These are phyloP conservation scores for Sphenostylis stenocarpa DNA, from an alignment of 306 rosid species.

Conservation along the genomic window DNA sequence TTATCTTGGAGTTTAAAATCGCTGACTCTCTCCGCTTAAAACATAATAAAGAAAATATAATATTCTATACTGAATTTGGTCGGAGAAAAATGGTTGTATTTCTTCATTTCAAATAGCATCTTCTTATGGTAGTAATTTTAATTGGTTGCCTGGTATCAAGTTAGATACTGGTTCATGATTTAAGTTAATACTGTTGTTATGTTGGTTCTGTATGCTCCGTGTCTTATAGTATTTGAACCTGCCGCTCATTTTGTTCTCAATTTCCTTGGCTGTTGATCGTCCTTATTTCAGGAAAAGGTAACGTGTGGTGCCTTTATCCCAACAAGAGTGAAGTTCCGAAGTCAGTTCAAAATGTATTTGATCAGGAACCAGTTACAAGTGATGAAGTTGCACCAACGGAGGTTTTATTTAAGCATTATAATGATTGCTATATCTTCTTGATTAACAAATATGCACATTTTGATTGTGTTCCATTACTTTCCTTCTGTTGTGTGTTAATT, in stretches of 20 bases:
- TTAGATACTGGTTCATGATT: not conserved
- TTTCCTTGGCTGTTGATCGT: slow-evolving; percentile 22
- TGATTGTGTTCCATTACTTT: slow-evolving; percentile 9
- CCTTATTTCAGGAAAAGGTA: slow-evolving; percentile 60
- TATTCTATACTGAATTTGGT: not conserved
- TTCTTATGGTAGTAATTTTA: slow-evolving; percentile 4
- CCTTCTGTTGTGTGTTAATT: not conserved
- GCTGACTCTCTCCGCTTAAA: not conserved
- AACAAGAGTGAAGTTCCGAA: slow-evolving; percentile 58
- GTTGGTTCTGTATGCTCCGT: not conserved
- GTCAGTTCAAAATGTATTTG: slow-evolving; percentile 72
- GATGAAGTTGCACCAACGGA: slow-evolving; percentile 33
- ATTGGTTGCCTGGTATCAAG: slow-evolving; percentile 8
- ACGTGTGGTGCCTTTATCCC: slow-evolving; percentile 94
- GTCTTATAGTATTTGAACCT: slow-evolving; percentile 12
- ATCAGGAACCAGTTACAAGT: slow-evolving; percentile 45
- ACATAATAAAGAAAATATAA: not conserved
- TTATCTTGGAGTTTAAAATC: not conserved
- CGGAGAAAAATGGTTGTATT: not conserved
- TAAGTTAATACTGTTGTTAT: slow-evolving; percentile 1
- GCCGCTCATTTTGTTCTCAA: not conserved
- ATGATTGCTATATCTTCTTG: slow-evolving; percentile 1
- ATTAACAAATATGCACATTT: not conserved
- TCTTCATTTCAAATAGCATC: not conserved
- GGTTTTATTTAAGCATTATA: slow-evolving; percentile 39